phyloP scores from a whole-genome alignment of 2,329 filamentous ascomycete genomes.

The Domatiomyces catenatus region DNA sequence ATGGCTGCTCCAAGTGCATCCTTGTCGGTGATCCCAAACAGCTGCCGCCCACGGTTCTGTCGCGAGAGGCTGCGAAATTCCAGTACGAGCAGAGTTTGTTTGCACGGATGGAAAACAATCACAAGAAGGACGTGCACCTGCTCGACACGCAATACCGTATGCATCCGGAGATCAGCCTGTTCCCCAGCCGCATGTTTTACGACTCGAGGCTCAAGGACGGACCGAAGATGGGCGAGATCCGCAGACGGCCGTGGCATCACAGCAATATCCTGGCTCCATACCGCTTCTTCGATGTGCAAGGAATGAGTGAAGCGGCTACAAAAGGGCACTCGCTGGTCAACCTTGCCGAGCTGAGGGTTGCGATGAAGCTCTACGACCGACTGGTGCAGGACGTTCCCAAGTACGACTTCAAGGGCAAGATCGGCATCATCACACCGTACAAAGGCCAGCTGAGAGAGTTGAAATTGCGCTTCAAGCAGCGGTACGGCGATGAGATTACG shows the following conservation, averaged over 20 bases:
- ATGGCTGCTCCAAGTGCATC: slow-evolving; percentile 91
- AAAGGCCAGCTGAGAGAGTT: slow-evolving; percentile 80
- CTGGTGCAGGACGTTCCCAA: slow-evolving; percentile 56
- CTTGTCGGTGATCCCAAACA: slow-evolving; percentile 97
- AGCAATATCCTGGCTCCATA: slow-evolving; percentile 75
- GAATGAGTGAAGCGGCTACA: slow-evolving; percentile 64
- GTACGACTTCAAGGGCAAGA: slow-evolving; percentile 61
- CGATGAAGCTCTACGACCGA: slow-evolving; percentile 68
- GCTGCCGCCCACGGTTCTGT: slow-evolving; percentile 86
- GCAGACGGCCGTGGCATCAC: slow-evolving; percentile 70
- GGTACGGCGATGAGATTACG: slow-evolving; percentile 60
- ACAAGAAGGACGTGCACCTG: slow-evolving; percentile 74
- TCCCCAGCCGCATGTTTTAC: slow-evolving; percentile 86
- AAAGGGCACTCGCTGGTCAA: slow-evolving; percentile 86
- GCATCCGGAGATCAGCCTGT: slow-evolving; percentile 90
- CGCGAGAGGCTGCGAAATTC: slow-evolving; percentile 77
- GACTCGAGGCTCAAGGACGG: slow-evolving; percentile 77
- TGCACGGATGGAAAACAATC: slow-evolving; percentile 92
- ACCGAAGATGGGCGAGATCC: slow-evolving; percentile 60
- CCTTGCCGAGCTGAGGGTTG: slow-evolving; percentile 68
- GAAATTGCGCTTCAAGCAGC: slow-evolving; percentile 54
- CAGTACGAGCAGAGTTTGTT: slow-evolving; percentile 97
- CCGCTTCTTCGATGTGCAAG: slow-evolving; percentile 91
- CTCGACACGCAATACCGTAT: slow-evolving; percentile 98
- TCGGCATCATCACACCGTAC: slow-evolving; percentile 96